Percentiles rank a stretch among this genome's conserved stretches.
Evolutionary conservation across 1,284 basidiomycete genomes (phyloP).

Genomic region (Cutaneotrichosporon arboriforme): DNA sequence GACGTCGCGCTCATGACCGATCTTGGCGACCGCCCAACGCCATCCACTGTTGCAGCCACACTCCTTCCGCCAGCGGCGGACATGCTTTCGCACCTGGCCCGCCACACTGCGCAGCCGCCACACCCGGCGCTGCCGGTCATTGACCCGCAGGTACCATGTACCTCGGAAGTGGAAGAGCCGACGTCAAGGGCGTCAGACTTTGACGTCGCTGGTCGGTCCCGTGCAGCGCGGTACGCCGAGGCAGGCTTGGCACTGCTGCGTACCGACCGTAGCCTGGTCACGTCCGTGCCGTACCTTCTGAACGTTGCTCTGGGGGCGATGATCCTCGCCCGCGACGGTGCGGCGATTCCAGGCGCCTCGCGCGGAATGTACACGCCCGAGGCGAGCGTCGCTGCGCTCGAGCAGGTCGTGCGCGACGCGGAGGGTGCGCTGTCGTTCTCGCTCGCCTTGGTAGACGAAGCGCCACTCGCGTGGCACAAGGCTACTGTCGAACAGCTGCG

Average conservation of each 20-base stretch:
- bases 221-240: slow-evolving; percentile 61
- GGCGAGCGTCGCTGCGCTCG: slow-evolving; percentile 49
- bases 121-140: slow-evolving; percentile 60
- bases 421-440: slow-evolving; percentile 66
- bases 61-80: slow-evolving; percentile 25
- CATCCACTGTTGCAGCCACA: slow-evolving; percentile 12
- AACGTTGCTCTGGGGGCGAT: slow-evolving; percentile 36
- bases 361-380: slow-evolving; percentile 54
- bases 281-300: slow-evolving; percentile 28
- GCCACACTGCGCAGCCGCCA: slow-evolving; percentile 49
- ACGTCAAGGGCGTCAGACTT: slow-evolving; percentile 24
- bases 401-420: slow-evolving; percentile 53
- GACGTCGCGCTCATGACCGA: slow-evolving; percentile 37
- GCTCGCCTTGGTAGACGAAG: slow-evolving; percentile 53
- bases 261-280: slow-evolving; percentile 60
- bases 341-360: slow-evolving; percentile 52
- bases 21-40: slow-evolving; percentile 14
- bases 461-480: slow-evolving; percentile 52
- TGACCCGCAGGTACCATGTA: slow-evolving; percentile 51
- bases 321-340: slow-evolving; percentile 48
- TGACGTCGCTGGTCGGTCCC: slow-evolving; percentile 47
- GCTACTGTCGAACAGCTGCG: slow-evolving; percentile 48
- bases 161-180: slow-evolving; percentile 4
- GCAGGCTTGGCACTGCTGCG: slow-evolving; percentile 60
- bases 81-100: slow-evolving; percentile 15